phyloP scores from a whole-genome alignment of 345 rosid genomes.

The Trapa incisa region DNA sequence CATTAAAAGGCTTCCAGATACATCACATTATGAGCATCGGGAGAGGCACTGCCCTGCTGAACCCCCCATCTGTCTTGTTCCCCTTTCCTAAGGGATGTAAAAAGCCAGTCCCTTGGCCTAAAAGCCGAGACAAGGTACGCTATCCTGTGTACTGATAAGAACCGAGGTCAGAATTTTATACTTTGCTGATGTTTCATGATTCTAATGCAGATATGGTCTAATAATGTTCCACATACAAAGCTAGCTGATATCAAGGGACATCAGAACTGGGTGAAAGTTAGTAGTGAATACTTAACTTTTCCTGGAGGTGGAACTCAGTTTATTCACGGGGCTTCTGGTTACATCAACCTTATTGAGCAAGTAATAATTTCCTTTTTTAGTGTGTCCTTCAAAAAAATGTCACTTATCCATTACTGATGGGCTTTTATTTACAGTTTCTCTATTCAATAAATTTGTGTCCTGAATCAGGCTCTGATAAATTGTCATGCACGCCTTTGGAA shows the following conservation, averaged over 20 bases:
- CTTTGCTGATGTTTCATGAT: background rate
- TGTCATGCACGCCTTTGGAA: no score
- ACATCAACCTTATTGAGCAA: conserved; percentile 8
- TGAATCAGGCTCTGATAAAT: background rate
- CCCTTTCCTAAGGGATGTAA: conserved; percentile 66
- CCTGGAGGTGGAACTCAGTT: conserved; percentile 24
- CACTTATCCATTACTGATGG: background rate
- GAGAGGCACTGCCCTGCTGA: conserved; percentile 87
- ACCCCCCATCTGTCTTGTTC: conserved; percentile 75
- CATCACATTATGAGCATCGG: conserved; percentile 73
- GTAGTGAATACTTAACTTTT: conserved; percentile 17
- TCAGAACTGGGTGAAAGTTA: conserved; percentile 21
- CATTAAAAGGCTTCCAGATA: conserved; percentile 54
- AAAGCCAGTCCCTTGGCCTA: conserved; percentile 68
- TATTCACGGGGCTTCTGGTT: conserved; percentile 15
- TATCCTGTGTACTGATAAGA: background rate
- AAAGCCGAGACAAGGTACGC: conserved; percentile 32
- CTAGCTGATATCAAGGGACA: conserved; percentile 17
- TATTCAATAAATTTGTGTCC: background rate
- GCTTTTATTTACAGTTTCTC: background rate
- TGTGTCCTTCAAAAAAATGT: background rate
- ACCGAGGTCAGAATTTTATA: background rate
- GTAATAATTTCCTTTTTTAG: conserved; percentile 3
- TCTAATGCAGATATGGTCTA: conserved; percentile 15
- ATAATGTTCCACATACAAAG: conserved; percentile 18